These are phyloP conservation scores for Salix viminalis DNA, from an alignment of 345 rosid genomes.

Conservation along the genomic window DNA sequence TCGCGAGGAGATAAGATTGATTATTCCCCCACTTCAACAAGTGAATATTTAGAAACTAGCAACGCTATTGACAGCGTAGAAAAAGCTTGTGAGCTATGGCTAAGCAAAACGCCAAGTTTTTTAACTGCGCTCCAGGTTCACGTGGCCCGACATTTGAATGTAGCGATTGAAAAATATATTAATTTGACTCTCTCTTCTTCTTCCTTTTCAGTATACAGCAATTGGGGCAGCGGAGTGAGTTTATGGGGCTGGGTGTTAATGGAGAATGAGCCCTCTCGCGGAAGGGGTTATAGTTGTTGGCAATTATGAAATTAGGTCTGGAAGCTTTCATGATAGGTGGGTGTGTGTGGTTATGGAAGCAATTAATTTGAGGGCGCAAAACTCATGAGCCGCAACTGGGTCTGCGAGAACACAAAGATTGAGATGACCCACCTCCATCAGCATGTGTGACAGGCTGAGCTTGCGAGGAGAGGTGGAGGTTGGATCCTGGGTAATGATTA, in stretches of 20 bases:
- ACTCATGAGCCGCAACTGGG: not conserved
- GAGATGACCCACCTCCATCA: conserved; percentile 21
- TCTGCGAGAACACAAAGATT: conserved; percentile 3
- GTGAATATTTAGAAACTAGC: conserved; percentile 24
- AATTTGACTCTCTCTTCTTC: conserved; percentile 5
- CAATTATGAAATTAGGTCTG: conserved; percentile 11
- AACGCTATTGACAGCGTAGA: conserved; percentile 8
- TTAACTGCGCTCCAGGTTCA: not conserved
- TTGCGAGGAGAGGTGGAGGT: conserved; percentile 1
- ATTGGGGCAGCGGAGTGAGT: not conserved
- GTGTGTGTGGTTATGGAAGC: conserved; percentile 18
- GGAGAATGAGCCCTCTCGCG: not conserved
- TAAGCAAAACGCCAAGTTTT: not conserved
- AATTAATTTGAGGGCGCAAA: conserved; percentile 15
- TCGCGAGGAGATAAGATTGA: conserved; percentile 17
- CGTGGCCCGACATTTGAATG: not conserved
- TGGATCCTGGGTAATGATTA: conserved; percentile 5
- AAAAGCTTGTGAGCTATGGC: not conserved
- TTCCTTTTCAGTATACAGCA: not conserved
- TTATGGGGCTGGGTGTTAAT: not conserved
- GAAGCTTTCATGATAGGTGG: conserved; percentile 12
- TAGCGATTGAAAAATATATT: not conserved
- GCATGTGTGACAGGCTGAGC: not conserved
- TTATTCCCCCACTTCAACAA: conserved; percentile 23
- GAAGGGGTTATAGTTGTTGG: conserved; percentile 6